phyloP scores from a whole-genome alignment of 345 rosid species.

The Linum lewisii region DNA sequence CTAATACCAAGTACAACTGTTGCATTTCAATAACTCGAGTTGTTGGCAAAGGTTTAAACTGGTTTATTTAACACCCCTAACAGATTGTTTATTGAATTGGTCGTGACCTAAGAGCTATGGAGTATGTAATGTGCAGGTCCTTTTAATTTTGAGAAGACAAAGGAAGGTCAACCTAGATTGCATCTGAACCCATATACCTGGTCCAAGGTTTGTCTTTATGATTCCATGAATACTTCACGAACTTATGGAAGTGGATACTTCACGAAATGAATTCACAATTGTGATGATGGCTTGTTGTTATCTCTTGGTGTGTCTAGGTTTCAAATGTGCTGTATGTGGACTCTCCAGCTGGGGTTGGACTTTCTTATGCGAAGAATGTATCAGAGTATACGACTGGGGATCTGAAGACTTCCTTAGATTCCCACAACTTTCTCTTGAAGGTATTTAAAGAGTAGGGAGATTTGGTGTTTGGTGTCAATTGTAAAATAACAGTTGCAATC shows the following conservation, averaged over 20 bases:
- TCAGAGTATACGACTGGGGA: slow-evolving; percentile 61
- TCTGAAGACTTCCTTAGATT: slow-evolving; percentile 51
- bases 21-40: no score
- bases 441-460: slow-evolving; percentile 19
- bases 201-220: slow-evolving; percentile 59
- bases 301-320: slow-evolving; percentile 35
- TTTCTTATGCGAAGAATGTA: slow-evolving; percentile 50
- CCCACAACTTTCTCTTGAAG: slow-evolving; percentile 63
- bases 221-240: neutral
- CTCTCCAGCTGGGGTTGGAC: slow-evolving; percentile 86
- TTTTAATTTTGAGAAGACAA: slow-evolving; percentile 57
- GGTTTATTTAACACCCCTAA: no score
- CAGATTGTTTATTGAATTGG: neutral
- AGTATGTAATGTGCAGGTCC: slow-evolving; percentile 46
- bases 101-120: neutral
- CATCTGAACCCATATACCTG: slow-evolving; percentile 76
- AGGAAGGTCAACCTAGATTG: slow-evolving; percentile 31
- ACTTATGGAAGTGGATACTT: neutral
- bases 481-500: no score
- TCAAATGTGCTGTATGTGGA: slow-evolving; percentile 74
- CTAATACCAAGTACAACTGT: no score
- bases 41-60: no score
- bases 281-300: neutral
- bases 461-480: neutral
- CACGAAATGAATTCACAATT: neutral